Evolutionary conservation across 2,329 filamentous ascomycete genomes (phyloP).

Genomic region (Teratosphaeria pseudoeucalypti): DNA sequence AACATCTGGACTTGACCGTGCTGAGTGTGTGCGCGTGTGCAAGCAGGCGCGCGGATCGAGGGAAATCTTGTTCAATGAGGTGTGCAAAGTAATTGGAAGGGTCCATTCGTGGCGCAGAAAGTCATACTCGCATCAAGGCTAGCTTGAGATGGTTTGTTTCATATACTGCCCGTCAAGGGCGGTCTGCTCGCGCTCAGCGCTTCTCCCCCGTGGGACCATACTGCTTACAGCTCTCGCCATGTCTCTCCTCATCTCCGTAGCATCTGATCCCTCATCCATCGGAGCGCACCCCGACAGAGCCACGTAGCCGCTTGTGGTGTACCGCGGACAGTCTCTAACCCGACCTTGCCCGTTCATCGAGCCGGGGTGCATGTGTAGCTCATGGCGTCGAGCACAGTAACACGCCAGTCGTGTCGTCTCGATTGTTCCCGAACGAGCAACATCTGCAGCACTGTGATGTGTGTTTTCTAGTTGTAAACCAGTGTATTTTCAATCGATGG

Average conservation of each 20-base stretch:
- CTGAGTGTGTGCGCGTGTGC: neutral
- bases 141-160: too few species aligned
- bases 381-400: neutral
- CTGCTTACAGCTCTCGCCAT: too few species aligned
- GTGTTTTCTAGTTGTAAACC: neutral
- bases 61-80: too few species aligned
- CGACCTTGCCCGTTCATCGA: neutral
- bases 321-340: neutral
- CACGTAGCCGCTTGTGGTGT: neutral
- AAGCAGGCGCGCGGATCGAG: too few species aligned
- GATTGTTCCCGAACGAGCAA: neutral
- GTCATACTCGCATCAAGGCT: too few species aligned
- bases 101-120: too few species aligned
- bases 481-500: neutral
- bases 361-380: neutral
- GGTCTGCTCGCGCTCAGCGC: too few species aligned
- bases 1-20: neutral
- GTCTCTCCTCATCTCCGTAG: neutral
- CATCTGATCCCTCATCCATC: neutral
- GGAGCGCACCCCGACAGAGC: neutral
- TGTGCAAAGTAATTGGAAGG: too few species aligned
- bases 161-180: too few species aligned
- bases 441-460: neutral
- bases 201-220: too few species aligned
- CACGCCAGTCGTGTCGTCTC: neutral